Evolutionary conservation across 176 grass and related monocot species (phyloP).

Genomic region (Oryza longistaminata): DNA sequence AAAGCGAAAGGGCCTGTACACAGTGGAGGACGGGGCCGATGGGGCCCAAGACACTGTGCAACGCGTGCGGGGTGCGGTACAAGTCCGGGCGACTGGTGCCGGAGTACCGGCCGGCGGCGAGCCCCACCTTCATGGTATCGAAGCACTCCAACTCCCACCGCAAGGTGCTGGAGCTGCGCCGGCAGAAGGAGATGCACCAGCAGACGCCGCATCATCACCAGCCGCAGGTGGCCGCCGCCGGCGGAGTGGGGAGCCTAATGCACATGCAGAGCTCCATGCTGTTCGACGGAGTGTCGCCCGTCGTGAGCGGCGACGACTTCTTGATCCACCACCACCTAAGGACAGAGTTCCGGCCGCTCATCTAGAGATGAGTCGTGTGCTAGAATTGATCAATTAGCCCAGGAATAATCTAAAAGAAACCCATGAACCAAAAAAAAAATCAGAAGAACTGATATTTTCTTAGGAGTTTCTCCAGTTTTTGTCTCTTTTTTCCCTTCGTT

Average conservation of each 20-base stretch:
- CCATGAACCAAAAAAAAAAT: not conserved
- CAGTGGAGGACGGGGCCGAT: constrained; percentile 95
- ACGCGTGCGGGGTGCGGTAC: constrained; percentile 92
- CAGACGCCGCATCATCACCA: constrained; percentile 25
- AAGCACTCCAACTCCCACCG: constrained; percentile 98
- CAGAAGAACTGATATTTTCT: constrained; percentile 39
- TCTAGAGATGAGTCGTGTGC: constrained; percentile 54
- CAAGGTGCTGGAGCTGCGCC: constrained; percentile 88
- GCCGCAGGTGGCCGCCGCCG: constrained; percentile 20
- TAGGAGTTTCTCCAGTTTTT: constrained; percentile 34
- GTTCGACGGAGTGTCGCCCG: constrained; percentile 39
- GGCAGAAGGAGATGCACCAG: constrained; percentile 68
- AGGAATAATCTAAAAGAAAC: constrained; percentile 61
- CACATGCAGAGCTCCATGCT: constrained; percentile 37
- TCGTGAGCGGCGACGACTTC: constrained; percentile 51
- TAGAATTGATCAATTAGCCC: constrained; percentile 53
- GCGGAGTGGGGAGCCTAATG: constrained; percentile 17
- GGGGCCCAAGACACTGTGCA: constrained; percentile 98
- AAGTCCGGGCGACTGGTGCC: constrained; percentile 92
- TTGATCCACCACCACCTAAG: constrained; percentile 68
- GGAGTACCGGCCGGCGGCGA: constrained; percentile 90
- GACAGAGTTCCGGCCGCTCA: constrained; percentile 67
- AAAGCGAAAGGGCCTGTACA: not conserved
- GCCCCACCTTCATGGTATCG: constrained; percentile 74
- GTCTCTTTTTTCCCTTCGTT: constrained; percentile 16